These are phyloP conservation scores for Trypanosoma conorhini DNA, from an alignment of 208 protist species.

Conservation along the genomic window DNA sequence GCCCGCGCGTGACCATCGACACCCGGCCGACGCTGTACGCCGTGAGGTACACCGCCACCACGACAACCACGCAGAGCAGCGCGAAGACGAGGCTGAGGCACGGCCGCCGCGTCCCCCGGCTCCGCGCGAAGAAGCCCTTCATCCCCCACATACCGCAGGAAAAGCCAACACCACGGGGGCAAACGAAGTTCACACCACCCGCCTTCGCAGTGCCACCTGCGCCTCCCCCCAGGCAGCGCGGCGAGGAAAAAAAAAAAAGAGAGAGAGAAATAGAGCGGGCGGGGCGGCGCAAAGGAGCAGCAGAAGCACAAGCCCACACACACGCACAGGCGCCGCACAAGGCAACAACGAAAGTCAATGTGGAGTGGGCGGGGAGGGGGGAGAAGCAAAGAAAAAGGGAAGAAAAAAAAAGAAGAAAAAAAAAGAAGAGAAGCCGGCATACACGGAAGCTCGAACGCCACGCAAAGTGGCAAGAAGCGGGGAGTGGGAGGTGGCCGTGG, in stretches of 20 bases:
- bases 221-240: background rate
- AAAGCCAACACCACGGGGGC: background rate
- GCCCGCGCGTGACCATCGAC: constrained; percentile 5
- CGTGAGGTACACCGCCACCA: constrained; percentile 2
- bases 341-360: background rate
- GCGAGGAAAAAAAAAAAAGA: background rate
- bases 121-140: background rate
- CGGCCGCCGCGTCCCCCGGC: background rate
- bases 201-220: background rate
- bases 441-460: background rate
- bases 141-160: background rate
- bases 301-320: no score
- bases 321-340: no score
- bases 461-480: background rate
- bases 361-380: background rate
- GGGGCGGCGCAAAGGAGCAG: no score
- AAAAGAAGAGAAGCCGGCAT: background rate
- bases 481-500: background rate
- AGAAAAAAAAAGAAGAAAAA: background rate
- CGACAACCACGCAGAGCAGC: background rate
- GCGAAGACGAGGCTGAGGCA: background rate
- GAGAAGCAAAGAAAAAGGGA: background rate
- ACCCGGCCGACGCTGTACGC: constrained; percentile 11
- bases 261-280: no score
- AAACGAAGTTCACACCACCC: background rate